phyloP scores from a whole-genome alignment of 202 grass and related monocot species.

The Schoenoplectus tabernaemontani region DNA sequence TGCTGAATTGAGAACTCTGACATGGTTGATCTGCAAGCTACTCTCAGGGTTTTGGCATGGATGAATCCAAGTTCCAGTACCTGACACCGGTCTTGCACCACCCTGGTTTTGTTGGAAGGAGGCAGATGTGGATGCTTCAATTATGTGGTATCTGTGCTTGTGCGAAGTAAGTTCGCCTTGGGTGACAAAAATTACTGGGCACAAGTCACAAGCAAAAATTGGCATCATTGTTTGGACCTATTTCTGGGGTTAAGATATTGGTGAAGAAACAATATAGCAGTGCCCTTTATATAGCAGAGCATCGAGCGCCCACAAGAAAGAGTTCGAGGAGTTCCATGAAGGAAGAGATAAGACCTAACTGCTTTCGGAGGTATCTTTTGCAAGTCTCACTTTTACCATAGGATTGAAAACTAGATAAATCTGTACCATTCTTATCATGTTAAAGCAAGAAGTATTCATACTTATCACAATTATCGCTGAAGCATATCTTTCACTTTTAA shows the following conservation, averaged over 20 bases:
- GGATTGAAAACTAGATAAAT: constrained; percentile 7
- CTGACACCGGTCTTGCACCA: neutral
- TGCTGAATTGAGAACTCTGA: neutral
- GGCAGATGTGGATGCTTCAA: neutral
- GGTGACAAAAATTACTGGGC: neutral
- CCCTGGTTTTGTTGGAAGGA: constrained; percentile 10
- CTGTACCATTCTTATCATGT: constrained; percentile 10
- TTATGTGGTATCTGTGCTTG: neutral
- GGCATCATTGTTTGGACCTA: neutral
- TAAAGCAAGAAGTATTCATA: neutral
- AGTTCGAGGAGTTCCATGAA: neutral
- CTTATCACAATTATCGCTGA: neutral
- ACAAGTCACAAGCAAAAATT: neutral
- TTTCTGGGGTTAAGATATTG: neutral
- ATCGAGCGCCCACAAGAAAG: neutral
- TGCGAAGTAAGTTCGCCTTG: constrained; percentile 11
- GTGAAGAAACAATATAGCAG: neutral
- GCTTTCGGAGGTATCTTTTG: neutral
- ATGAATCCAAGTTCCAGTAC: neutral
- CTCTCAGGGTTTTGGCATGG: too few species aligned
- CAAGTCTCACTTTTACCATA: neutral
- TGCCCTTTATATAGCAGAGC: constrained; percentile 4
- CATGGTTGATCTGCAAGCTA: neutral
- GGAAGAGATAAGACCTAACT: neutral
- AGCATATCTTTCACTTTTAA: neutral